Base-by-base conservation (phyloP, 1,139 yeast species). In the Insectozyma bohioensis region DNA sequence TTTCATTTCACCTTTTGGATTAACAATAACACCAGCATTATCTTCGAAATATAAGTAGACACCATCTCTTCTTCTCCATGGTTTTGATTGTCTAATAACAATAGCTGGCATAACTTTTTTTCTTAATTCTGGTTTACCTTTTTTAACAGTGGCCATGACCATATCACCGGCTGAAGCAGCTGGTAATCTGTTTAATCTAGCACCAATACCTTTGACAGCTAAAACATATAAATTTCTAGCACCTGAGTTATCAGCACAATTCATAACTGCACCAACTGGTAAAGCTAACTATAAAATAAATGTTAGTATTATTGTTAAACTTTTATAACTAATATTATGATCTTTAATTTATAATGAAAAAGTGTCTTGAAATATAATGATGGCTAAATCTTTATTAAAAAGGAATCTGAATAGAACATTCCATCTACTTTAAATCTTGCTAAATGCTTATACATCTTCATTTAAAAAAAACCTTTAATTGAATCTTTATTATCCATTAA, bases 61-160 rank as follows among this genome's bases (percentile, higher is more conserved):
- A 85, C 99, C 99, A 67, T 94, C 99, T 83, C 84, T 88, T 85
- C 99, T 87, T 90, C 99, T 90, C 99, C 99, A 94, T 60, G 99
- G 94, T 82, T 92, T 92, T 56, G 98, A 77, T 80, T 94, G 99
- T 80, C 99, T 92, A 57, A 94, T 86, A 63, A 94, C 97, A 59
- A 94, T 88, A 63, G 98, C 98, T 72, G 97, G 98, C 97, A 94
- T 90, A 57, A 94, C 97, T 84, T 94, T 94, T 96, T 94, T 94
- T 85, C 99, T 90, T 75, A 94, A 88, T 78, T 94, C 99, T 71
- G 99, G 99, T 90, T 94, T 94, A 86, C 99, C 99, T 82, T 94
- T 94, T 86, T 92, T 94, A 71, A 94, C 99, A 62, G 99, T 94
- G 63, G 98, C 98, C 95, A 92, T 90, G 67, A 92, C 97, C 98